phyloP scores from a whole-genome alignment of 2,329 filamentous ascomycete species.

The Parastagonospora nodorum region DNA sequence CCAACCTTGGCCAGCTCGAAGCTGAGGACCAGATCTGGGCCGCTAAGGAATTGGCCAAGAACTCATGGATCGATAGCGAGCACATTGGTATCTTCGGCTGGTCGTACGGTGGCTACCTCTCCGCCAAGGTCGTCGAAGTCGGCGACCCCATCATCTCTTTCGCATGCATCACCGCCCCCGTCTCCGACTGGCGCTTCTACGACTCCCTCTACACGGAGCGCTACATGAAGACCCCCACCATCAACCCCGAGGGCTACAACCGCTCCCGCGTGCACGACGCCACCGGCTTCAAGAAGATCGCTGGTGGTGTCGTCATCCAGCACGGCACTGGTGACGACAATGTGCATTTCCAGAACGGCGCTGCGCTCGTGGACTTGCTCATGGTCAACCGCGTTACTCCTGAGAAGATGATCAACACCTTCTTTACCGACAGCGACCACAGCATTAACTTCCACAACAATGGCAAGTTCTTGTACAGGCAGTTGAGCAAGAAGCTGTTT shows the following conservation, averaged over 20 bases:
- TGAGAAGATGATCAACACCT: conserved; percentile 66
- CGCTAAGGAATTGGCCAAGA: conserved; percentile 59
- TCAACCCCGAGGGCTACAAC: conserved; percentile 65
- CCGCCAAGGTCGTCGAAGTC: conserved; percentile 68
- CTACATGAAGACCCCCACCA: conserved; percentile 68
- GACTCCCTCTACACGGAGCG: conserved; percentile 74
- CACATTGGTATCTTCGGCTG: conserved; percentile 72
- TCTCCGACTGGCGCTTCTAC: conserved; percentile 73
- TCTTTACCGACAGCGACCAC: conserved; percentile 70
- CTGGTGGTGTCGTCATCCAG: conserved; percentile 65
- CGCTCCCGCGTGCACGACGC: conserved; percentile 63
- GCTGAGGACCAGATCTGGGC: conserved; percentile 71
- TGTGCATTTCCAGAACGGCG: conserved; percentile 71
- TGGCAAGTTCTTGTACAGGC: conserved; percentile 63
- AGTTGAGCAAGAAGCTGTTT: conserved; percentile 64
- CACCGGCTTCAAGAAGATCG: conserved; percentile 66
- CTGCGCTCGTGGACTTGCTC: conserved; percentile 65
- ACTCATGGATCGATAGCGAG: conserved; percentile 61
- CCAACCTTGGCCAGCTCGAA: conserved; percentile 67
- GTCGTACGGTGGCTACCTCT: conserved; percentile 71
- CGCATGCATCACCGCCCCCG: conserved; percentile 68
- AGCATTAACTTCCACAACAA: conserved; percentile 64
- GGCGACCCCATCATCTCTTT: conserved; percentile 66
- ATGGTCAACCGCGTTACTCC: conserved; percentile 64
- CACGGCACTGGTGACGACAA: conserved; percentile 74